Base-by-base conservation (phyloP, 2,329 filamentous ascomycete genomes). In the Alternaria arborescens region DNA sequence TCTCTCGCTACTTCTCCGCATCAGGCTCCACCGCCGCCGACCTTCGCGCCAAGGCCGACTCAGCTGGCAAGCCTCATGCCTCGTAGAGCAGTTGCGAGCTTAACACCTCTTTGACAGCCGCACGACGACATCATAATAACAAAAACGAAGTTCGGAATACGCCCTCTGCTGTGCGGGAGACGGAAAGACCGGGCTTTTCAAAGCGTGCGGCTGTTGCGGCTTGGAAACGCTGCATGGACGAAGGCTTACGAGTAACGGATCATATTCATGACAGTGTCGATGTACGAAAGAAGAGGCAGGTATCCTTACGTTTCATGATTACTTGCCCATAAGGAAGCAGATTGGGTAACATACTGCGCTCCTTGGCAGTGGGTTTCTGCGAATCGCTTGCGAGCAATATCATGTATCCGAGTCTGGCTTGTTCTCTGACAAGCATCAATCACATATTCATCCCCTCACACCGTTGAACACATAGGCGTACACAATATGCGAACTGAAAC, bases 21-120 rank as follows among this genome's bases (percentile, higher is more conserved):
- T 79, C 82, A 72, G 87, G 87, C 76, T 91, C 91, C 64, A 92
- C 93, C 75, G 91, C 93, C 73, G 88, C 92, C 79, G 92, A 93
- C 83, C 91, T 97, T 76, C 92, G 93, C 72, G 90, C 92, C 75
- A 93, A 95, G 87, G 93, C 90, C 80, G 93, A 94, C 76, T 87
- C 90, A 76, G 86, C 87, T 74, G 73, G 75, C 74, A 78, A 78
- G 76, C 70, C 76, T 53, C 74, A 77, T 61, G 68, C 64, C 57
- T 70, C 65, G 57, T 77, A 77, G 60, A 66, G 48, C 50, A 52
- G 55, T 53, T 34, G 58, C 60, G 48, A 56, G 53, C 44, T 60
- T 42, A 64, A 57, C 62, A 57, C 65, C 59, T 66, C 67, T 74
- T 70, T 76, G 67, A 73, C 69, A 71, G 72, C 67, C 71, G 69